Evolutionary conservation across 148 eudicot species (phyloP), one percentile per base, ranked within the genome.

Genomic region (Talinum fruticosum): DNA sequence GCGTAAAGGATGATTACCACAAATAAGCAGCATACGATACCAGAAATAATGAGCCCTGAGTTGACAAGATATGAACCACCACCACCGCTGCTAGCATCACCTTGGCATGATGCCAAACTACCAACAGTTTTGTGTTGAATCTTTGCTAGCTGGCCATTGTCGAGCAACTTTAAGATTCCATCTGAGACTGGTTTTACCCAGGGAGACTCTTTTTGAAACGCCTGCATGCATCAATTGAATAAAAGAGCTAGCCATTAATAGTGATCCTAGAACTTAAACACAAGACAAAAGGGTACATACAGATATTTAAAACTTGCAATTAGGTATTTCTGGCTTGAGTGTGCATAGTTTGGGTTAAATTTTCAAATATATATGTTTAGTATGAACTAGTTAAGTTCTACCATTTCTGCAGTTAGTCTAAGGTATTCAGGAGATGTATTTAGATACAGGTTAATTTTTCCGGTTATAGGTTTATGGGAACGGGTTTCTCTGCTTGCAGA

Each of bases 121-220:
- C 82, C 82, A 6, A 75, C 71, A 0, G 78, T 75, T 13, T 74
- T 75, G 3, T 75, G 75, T 69, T 80, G 79, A 69, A 80, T 80
- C 34, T 59, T 68, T 38, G 75, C 74, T 38, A 80, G 44, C 24
- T 69, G 38, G 15, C 70, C 79, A 13, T 57, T 67, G 29, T 68
- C 73, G 0, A 68, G 45, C 37, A 80, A 38, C 36, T 41, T 69
- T n/a, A 80, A 16, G 57, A 80, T 75, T 41, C 47, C 75, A 13
- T 61, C 44, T 44, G 82, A 80, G 34, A 80, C 30, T 21, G 70
- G 18, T 23, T 32, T 72, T 5, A 72, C 81, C 51, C 74, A 34
- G 33, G 24, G 19, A 24, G 72, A 44, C 33, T n/a, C 76, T 79
- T 26, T 64, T 5, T 41, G 72, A 73, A 79, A 73, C 24, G 81